Evolutionary conservation across 805 yeast species (phyloP).

Genomic region (Phaffomyces antillensis): DNA sequence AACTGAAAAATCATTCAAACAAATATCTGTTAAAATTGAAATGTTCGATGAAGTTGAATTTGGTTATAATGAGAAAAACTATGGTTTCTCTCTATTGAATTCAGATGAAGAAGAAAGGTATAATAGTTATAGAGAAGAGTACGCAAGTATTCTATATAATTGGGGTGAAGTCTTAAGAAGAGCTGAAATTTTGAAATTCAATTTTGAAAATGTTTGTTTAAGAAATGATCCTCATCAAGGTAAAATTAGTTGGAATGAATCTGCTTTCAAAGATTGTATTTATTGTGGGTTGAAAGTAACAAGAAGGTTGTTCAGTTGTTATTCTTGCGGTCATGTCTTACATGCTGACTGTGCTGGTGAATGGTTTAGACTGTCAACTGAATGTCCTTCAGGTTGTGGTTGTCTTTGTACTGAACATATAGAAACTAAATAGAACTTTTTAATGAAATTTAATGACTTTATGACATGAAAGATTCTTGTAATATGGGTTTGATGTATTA

Average conservation of each 20-base stretch:
- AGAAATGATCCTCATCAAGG: conserved; percentile 25
- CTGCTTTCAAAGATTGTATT: conserved; percentile 40
- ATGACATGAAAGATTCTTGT: no score
- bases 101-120: conserved; percentile 25
- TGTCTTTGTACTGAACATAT: conserved; percentile 48
- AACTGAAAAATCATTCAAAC: conserved; percentile 10
- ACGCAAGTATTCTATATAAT: conserved; percentile 65
- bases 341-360: conserved; percentile 72
- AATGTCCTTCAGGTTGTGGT: conserved; percentile 85
- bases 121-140: conserved; percentile 49
- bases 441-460: conserved; percentile 3
- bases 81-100: conserved; percentile 31
- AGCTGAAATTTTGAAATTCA: conserved; percentile 70
- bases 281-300: conserved; percentile 57
- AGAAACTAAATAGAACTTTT: background rate
- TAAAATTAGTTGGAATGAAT: conserved; percentile 23
- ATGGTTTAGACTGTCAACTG: conserved; percentile 62
- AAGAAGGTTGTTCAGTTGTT: conserved; percentile 60
- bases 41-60: conserved; percentile 33
- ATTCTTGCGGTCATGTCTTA: conserved; percentile 67
- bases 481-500: background rate
- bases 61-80: conserved; percentile 29
- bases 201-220: conserved; percentile 27
- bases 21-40: conserved; percentile 34
- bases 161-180: conserved; percentile 86